phyloP scores from a whole-genome alignment of 2,329 filamentous ascomycete genomes.

The Aspergillus cejpii region DNA sequence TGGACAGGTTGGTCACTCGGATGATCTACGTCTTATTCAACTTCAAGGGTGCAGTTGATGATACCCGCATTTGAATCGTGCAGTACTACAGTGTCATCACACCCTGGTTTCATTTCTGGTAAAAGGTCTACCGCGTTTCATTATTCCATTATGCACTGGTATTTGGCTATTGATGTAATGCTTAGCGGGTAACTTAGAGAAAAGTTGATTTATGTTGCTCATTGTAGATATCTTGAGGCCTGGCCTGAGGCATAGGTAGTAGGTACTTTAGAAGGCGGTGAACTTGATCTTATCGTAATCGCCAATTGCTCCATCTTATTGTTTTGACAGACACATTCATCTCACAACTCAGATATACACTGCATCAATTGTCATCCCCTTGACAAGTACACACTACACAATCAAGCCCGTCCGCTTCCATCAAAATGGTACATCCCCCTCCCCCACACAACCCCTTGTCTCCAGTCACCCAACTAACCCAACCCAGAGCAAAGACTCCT shows the following conservation, averaged over 20 bases:
- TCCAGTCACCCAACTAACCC: not conserved
- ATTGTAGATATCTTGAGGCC: too few relatives aligned
- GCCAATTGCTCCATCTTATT: not conserved
- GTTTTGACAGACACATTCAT: not conserved
- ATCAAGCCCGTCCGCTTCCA: too few relatives aligned
- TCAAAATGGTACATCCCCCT: slow-evolving; percentile 20
- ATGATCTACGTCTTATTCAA: not conserved
- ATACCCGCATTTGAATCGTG: too few relatives aligned
- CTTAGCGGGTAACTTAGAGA: not conserved
- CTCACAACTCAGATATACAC: not conserved
- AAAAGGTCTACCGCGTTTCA: not conserved
- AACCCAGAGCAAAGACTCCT: slow-evolving; percentile 46
- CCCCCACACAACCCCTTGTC: not conserved
- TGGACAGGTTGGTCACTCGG: not conserved
- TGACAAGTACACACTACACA: too few relatives aligned
- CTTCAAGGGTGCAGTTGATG: not conserved
- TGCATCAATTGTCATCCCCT: too few relatives aligned
- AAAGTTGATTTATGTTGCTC: not conserved
- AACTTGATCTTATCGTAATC: not conserved
- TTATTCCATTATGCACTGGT: not conserved
- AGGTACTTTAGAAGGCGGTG: not conserved
- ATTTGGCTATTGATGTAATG: not conserved
- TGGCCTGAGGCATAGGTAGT: not conserved
- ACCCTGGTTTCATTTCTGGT: not conserved
- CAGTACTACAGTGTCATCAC: too few relatives aligned